Evolutionary conservation across 2,329 filamentous ascomycete species (phyloP), one percentile per base, ranked within the genome.

Genomic region (Sordariomycetes sp.): DNA sequence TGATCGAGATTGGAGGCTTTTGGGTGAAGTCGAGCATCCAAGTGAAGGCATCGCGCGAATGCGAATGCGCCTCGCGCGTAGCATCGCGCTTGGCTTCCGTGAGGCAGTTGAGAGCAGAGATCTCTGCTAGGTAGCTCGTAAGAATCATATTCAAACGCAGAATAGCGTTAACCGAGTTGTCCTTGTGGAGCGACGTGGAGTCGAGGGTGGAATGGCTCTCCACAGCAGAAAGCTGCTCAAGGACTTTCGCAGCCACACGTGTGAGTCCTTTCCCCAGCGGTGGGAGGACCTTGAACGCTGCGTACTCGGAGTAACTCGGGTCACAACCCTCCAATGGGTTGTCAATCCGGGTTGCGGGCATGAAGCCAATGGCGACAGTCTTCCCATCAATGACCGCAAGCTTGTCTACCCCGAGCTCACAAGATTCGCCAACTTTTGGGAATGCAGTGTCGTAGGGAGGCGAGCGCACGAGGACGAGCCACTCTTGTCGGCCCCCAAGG

Each of bases 1-100:
- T 62, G 20, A 65, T 60, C 6, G 50, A 61, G 0, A 51, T 62
- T 34, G 65, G 67, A 52, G 61, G 62, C 1, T 60, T 54, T 0
- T 58, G 58, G 8, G 61, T 57, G n/a, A 72, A 71, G 22, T 71
- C 59, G 1, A 65, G 65, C 1, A 73, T 64, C 65, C 68, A 72
- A 3, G 63, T 50, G 35, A 74, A 74, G 0, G 65, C 71, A 2
- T 60, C 53, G 2, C 55, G 43, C n/a, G 58, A 58, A 16, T 22
- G 43, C 3, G 53, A 28, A 2, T 48, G 35, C 14, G 18, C 18
- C 18, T 53, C 53, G 20, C n/a, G 16, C 2, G n/a, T 25, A 16
- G 16, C 22, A 16, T 61, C 34, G 6, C 43, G 18, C 37, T 58
- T 59, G 0, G 14, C 16, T 0, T 50, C 32, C 6, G 60, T 54